Conservation (phyloP, 352 stramenopile species). For the Phytophthora uliginosa region DNA sequence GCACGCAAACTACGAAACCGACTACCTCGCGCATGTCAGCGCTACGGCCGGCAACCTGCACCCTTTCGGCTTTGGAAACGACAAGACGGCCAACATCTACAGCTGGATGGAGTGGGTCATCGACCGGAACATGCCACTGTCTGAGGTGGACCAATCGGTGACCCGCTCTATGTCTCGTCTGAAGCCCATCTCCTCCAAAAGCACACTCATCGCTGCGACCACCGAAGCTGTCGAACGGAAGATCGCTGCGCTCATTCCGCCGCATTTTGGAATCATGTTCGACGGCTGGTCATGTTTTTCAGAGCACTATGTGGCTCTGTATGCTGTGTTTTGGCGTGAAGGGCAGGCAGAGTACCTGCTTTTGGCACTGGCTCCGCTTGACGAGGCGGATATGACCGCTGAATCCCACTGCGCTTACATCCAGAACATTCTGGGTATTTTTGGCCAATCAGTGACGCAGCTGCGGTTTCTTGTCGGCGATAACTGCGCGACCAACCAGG, state of each 20-base stretch:
- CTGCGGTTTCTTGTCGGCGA: too few species aligned
- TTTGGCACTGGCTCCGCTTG: too few species aligned
- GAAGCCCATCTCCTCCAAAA: conserved; percentile 12
- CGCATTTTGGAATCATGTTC: background rate
- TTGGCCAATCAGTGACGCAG: too few species aligned
- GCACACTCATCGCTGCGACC: background rate
- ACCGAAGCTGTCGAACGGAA: background rate
- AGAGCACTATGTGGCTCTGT: background rate
- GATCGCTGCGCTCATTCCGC: background rate
- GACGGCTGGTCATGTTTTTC: background rate
- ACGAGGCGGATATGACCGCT: too few species aligned
- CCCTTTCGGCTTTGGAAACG: background rate
- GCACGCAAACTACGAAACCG: background rate
- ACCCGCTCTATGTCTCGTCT: background rate
- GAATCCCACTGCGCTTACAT: too few species aligned
- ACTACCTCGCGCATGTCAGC: background rate
- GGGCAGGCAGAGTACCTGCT: background rate
- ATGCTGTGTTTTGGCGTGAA: background rate
- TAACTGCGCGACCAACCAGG: too few species aligned
- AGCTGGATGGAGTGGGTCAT: conserved; percentile 10
- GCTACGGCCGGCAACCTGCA: background rate
- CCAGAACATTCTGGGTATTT: too few species aligned
- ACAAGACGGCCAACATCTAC: background rate
- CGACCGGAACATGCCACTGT: conserved; percentile 12
- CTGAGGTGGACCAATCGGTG: conserved; percentile 14